These are phyloP conservation scores for Aureobasidium sp. DNA, from an alignment of 2,329 filamentous ascomycete species.

Conservation along the genomic window DNA sequence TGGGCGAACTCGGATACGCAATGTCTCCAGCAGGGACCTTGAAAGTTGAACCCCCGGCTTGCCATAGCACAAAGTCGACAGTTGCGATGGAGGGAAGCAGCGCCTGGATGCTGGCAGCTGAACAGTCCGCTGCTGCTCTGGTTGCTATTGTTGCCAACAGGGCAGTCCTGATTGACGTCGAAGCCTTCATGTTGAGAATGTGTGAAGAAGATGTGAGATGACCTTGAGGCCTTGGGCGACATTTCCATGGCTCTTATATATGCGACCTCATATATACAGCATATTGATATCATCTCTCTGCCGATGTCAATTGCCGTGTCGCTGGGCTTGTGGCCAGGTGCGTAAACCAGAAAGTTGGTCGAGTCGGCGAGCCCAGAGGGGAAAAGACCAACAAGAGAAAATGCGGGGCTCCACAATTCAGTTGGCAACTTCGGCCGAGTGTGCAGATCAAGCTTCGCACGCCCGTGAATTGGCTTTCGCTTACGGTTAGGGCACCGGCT, in stretches of 20 bases:
- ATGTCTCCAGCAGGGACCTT: slow-evolving; percentile 32
- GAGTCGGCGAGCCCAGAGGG: background rate
- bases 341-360: background rate
- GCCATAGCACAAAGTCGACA: slow-evolving; percentile 30
- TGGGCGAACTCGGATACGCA: slow-evolving; percentile 35
- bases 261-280: background rate
- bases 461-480: too few species aligned
- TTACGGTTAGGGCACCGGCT: too few species aligned
- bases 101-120: slow-evolving; percentile 28
- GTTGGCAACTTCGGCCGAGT: too few species aligned
- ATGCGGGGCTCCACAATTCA: background rate
- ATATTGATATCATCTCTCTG: background rate
- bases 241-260: background rate
- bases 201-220: background rate
- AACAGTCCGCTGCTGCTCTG: slow-evolving; percentile 25
- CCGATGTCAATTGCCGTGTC: background rate
- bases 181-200: background rate
- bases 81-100: slow-evolving; percentile 30
- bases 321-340: background rate
- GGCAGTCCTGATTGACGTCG: background rate
- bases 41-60: slow-evolving; percentile 33
- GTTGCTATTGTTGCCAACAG: background rate
- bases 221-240: background rate
- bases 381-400: background rate
- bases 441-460: too few species aligned